phyloP scores from a whole-genome alignment of 148 eudicot species.

The Vaccinium corymbosum region DNA sequence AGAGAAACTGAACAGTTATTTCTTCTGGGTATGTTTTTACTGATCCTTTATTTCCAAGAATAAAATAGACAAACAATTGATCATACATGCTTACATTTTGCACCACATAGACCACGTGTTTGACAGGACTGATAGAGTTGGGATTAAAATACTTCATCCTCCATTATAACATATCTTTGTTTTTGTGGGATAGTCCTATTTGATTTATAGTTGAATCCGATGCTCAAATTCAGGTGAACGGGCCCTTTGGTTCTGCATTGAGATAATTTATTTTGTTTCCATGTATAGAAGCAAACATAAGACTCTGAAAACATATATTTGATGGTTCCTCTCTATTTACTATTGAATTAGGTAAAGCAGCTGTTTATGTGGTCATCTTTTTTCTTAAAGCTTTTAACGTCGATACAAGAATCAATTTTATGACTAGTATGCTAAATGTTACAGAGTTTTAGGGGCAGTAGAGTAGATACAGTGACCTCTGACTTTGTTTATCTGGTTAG shows the following conservation, averaged over 20 bases:
- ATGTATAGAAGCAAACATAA: not conserved
- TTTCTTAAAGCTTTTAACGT: not conserved
- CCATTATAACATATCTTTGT: not conserved
- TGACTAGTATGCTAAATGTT: not conserved
- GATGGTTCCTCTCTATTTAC: not conserved
- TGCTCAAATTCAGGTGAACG: not conserved
- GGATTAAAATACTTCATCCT: not conserved
- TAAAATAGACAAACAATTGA: not conserved
- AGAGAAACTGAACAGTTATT: not conserved
- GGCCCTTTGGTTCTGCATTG: not conserved
- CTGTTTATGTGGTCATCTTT: slow-evolving; percentile 3
- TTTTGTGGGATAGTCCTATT: not conserved
- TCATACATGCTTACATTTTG: not conserved
- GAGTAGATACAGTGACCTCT: not conserved
- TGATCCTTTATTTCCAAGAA: not conserved
- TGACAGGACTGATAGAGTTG: not conserved
- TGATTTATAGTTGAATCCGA: not conserved
- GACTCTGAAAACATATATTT: not conserved
- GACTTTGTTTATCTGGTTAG: slow-evolving; percentile 32
- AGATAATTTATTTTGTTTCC: slow-evolving; percentile 8
- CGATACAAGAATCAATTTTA: not conserved
- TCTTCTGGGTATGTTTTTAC: not conserved
- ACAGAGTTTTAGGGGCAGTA: not conserved
- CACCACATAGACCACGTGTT: not conserved
- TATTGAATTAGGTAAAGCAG: not conserved